Percentiles rank a stretch among this genome's conserved stretches.
phyloP scores from a whole-genome alignment of 148 eudicot genomes.

The Vaccinium corymbosum region DNA sequence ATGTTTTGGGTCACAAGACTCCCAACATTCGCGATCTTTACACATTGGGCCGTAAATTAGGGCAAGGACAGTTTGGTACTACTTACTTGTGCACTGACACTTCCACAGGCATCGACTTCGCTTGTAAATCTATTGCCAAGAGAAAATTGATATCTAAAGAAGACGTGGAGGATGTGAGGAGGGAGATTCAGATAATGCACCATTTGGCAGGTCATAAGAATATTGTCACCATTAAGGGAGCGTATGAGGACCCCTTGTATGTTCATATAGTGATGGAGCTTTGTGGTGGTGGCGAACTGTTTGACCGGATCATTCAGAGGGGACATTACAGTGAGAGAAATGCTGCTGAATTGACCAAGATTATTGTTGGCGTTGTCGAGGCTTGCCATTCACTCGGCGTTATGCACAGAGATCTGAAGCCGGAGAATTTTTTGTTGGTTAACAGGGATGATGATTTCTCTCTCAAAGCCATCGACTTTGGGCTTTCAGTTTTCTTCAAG shows the following conservation, averaged over 20 bases:
- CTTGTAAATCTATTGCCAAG: conserved; percentile 92
- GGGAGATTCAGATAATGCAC: conserved; percentile 99
- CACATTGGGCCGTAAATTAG: conserved; percentile 75
- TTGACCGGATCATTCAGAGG: conserved; percentile 83
- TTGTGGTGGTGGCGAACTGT: conserved; percentile 86
- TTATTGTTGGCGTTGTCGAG: conserved; percentile 93
- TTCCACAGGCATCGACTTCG: conserved; percentile 60
- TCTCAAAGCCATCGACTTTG: conserved; percentile 93
- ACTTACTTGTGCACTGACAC: conserved; percentile 84
- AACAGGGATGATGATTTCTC: conserved; percentile 92
- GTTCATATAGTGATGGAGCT: conserved; percentile 96
- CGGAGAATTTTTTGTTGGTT: conserved; percentile 86
- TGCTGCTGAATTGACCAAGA: conserved; percentile 87
- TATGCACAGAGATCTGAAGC: conserved; percentile 94
- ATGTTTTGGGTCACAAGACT: conserved; percentile 83
- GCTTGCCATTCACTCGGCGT: conserved; percentile 95
- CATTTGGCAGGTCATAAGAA: conserved; percentile 89
- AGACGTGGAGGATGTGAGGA: conserved; percentile 94
- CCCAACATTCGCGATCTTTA: conserved; percentile 80
- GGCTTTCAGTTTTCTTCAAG: conserved; percentile 93
- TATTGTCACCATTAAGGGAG: conserved; percentile 83
- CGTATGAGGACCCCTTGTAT: conserved; percentile 81
- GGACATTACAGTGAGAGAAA: conserved; percentile 89
- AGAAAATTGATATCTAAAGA: conserved; percentile 89
- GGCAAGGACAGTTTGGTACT: conserved; percentile 96